Conservation (phyloP, 768 basidiomycete genomes). For the Trametes villosa region DNA sequence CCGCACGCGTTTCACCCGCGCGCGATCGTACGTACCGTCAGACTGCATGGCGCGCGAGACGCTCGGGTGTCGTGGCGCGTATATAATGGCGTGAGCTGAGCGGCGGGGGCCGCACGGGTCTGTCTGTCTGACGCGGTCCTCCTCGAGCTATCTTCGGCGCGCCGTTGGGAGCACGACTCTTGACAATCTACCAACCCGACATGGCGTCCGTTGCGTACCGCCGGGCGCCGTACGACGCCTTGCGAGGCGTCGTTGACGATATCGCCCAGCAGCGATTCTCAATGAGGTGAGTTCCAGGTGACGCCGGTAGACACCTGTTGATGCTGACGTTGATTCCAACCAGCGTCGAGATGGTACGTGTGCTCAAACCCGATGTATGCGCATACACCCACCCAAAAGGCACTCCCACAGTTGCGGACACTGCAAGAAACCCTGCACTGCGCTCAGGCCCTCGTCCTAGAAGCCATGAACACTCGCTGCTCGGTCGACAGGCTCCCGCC, state of each 20-base stretch:
- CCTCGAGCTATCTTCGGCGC: too few relatives aligned
- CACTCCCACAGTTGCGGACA: not conserved
- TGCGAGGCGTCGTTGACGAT: not conserved
- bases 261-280: not conserved
- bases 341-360: slow-evolving; percentile 12
- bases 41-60: not conserved
- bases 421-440: not conserved
- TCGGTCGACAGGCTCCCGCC: slow-evolving; percentile 16
- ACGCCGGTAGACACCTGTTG: not conserved
- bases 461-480: slow-evolving; percentile 2
- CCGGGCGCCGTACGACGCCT: not conserved
- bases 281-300: slow-evolving; percentile 6
- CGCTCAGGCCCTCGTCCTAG: slow-evolving; percentile 3
- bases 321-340: too few relatives aligned
- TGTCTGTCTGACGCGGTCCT: too few relatives aligned
- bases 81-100: not conserved
- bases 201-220: not conserved
- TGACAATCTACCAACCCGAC: not conserved
- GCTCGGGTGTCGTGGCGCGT: not conserved
- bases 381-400: not conserved
- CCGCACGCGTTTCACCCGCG: not conserved
- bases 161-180: too few relatives aligned
- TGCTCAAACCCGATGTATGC: too few relatives aligned
- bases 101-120: too few relatives aligned
- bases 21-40: not conserved